A percentile compares a stretch with the other conserved stretches of the same genome.
phyloP scores from a whole-genome alignment of 768 basidiomycete species.

The Botryobasidium botryosum region DNA sequence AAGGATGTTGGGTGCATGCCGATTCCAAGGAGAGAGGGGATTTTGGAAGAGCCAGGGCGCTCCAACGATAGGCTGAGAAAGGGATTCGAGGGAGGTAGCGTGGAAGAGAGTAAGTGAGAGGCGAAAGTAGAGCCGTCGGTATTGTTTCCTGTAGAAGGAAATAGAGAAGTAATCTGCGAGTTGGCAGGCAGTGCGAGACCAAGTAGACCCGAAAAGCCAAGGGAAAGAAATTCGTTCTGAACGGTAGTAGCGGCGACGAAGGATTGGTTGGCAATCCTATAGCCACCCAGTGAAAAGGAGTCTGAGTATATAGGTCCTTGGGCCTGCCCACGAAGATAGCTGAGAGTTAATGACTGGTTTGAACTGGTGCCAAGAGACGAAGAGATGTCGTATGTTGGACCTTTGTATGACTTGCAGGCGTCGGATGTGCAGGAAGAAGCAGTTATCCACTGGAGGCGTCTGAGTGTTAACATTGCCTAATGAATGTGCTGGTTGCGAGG shows the following conservation, averaged over 20 bases:
- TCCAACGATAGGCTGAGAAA: conserved; percentile 53
- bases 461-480: conserved; percentile 1
- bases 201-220: conserved; percentile 46
- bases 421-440: conserved; percentile 42
- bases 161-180: conserved; percentile 38
- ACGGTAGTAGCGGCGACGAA: conserved; percentile 48
- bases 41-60: conserved; percentile 41
- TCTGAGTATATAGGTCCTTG: conserved; percentile 59
- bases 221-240: conserved; percentile 36
- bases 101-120: background rate
- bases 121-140: conserved; percentile 9
- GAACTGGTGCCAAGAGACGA: conserved; percentile 27
- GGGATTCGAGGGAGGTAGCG: conserved; percentile 35
- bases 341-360: conserved; percentile 29
- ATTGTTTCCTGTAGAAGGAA: conserved; percentile 34
- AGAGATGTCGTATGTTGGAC: conserved; percentile 32
- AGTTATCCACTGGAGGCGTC: conserved; percentile 50
- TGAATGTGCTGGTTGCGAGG: conserved; percentile 15
- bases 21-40: conserved; percentile 49
- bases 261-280: conserved; percentile 47
- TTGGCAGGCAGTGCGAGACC: conserved; percentile 61
- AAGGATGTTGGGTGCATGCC: conserved; percentile 42
- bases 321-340: conserved; percentile 42
- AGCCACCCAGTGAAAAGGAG: conserved; percentile 41
- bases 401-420: conserved; percentile 5